Base-by-base conservation (phyloP, 1,284 basidiomycete genomes). In the Microbotryomycetes sp. region DNA sequence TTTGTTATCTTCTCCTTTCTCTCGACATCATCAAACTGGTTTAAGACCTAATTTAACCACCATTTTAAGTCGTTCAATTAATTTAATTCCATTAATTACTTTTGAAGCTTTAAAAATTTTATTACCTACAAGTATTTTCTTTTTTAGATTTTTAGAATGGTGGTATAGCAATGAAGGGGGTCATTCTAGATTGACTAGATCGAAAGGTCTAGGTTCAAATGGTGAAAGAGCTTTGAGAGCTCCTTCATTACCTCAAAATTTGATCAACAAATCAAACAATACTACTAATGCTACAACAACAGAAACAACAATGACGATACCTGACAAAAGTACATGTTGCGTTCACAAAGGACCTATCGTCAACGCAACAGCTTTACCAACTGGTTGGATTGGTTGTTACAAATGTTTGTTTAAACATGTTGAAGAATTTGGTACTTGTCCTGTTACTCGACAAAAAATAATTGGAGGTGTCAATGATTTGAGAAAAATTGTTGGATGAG, bases 111-210 rank as follows among this genome's bases (percentile, higher is more conserved):
- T 93, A 51, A 85, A 87, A 68, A 80, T 94, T 50, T 81, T 93
- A 16, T 82, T 96, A 12, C 92, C 96, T 2, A 88, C 89, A 3
- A 86, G 91, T 36, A 93, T 99, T 64, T 96, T 99, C 76, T 87
- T 92, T 74, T 83, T 99, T 80, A 97, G 96, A 77, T 94, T 98
- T 76, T 80, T 97, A 31, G 92, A 98, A 77, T 99, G 96, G 93
- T 98, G 96, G 93, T 98, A 97, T 76, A 94, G 92, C 19, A 89
- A 93, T 9, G 83, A 84, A 30, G 97, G 93, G 3, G 92, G 80
- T 83, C 49, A 73, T 87, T 59, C 80, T 83, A 28, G 77, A 81
- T 46, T 80, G 63, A 63, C 30, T 62, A 61, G 83, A 82, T 50
- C 80, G 80, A 63, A 84, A 42, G 54, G 52, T 30, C 56, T 9